Evolutionary conservation across 1,139 yeast genomes (phyloP).

Genomic region (Blastobotrys capitulatus): DNA sequence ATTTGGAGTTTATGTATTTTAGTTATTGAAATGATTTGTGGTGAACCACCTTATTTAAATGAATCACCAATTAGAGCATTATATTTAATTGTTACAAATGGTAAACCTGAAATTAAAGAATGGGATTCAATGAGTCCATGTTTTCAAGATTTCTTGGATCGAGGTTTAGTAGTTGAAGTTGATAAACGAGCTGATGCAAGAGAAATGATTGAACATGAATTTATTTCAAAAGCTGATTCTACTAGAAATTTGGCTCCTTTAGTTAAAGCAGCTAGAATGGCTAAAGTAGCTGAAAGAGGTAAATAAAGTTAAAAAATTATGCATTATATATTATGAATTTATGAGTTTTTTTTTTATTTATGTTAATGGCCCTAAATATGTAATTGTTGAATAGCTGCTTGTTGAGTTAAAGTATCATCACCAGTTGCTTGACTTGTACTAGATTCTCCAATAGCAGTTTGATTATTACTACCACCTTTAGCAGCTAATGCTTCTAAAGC

Average conservation of each 20-base stretch:
- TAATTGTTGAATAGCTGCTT: background rate
- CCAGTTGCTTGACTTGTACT: background rate
- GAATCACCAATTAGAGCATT: constrained; percentile 92
- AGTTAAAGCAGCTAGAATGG: constrained; percentile 81
- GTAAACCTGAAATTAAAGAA: constrained; percentile 88
- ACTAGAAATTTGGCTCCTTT: constrained; percentile 77
- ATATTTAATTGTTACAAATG: constrained; percentile 90
- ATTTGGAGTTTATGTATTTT: constrained; percentile 97
- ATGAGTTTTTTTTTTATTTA: no score
- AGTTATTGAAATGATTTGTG: constrained; percentile 98
- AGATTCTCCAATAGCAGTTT: background rate
- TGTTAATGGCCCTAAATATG: background rate
- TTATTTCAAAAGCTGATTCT: constrained; percentile 67
- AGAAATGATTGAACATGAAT: constrained; percentile 65
- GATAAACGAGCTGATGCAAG: constrained; percentile 79
- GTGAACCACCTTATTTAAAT: constrained; percentile 95
- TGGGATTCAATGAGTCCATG: constrained; percentile 70
- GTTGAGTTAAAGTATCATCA: background rate
- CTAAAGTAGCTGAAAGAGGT: constrained; percentile 40
- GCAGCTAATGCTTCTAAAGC: constrained; percentile 35
- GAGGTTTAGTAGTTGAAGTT: constrained; percentile 81
- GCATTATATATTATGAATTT: no score
- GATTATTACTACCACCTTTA: constrained; percentile 10
- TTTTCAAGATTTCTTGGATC: constrained; percentile 63
- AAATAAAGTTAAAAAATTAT: no score